Base-by-base conservation (phyloP, 768 basidiomycete species). In the Tylopilus felleus region DNA sequence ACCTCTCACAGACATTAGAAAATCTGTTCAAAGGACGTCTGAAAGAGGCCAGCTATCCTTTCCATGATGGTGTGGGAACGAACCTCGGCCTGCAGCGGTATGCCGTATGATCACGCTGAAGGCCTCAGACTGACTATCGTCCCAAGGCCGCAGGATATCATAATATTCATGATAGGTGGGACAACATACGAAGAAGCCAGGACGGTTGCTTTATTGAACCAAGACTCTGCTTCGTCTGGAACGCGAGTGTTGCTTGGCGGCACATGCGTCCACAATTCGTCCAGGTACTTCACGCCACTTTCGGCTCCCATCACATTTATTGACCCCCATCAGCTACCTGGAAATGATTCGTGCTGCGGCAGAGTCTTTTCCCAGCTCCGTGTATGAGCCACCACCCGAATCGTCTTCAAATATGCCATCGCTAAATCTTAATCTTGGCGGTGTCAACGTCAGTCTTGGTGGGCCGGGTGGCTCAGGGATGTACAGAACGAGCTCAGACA, bases 121-220 rank as follows among this genome's bases (percentile, higher is more conserved):
- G 28, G 38, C 45, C 23, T 55, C 7, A n/a, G 43, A 35, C 40
- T 56, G 29, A 65, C 43, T 33, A 9, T 14, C 33, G 12, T 28
- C 12, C 21, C 10, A 64, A 96, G 96, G 62, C 88, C 94, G 9
- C 96, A 98, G 61, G 96, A 98, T 70, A 82, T 98, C 42, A 97
- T 99, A 54, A 77, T 99, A 54, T 99, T 98, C 73, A 88, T 99
- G 76, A 84, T 98, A 55, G 97, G 97, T 27, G 97, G 97, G 0
- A 85, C 93, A 27, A 98, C 97, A 0, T 98, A 97, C 64, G 95
- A 93, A 69, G 97, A 99, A 71, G 93, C 93, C 0, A 79, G 92
- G 58, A 80, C 88, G 0, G 80, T 98, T 13, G 82, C 92, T 7
- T 73, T 93, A 45, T 77, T 96, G 59, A 99, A 98, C 66, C 89